phyloP scores from a whole-genome alignment of 306 rosid species.

The Hippophae tibetana region DNA sequence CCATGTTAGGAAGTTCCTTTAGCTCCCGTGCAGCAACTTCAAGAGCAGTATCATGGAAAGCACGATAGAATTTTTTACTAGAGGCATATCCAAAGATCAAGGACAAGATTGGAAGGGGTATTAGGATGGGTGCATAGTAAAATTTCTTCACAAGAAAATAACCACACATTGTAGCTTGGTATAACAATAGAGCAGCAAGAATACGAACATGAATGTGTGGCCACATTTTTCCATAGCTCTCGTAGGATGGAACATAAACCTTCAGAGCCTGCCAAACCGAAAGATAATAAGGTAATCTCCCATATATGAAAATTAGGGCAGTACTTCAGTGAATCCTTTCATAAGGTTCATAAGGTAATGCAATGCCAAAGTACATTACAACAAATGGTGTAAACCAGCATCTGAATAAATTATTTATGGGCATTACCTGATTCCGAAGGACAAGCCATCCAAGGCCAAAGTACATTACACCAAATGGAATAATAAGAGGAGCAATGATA shows the following conservation, averaged over 20 bases:
- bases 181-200: conserved; percentile 59
- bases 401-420: background rate
- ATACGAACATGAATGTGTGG: conserved; percentile 69
- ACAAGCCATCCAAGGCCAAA: conserved; percentile 89
- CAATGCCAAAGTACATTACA: background rate
- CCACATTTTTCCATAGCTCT: conserved; percentile 92
- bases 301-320: no score
- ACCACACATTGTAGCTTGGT: conserved; percentile 81
- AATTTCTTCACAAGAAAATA: conserved; percentile 57
- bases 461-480: conserved; percentile 76
- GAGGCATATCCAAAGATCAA: conserved; percentile 37
- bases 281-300: background rate
- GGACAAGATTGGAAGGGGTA: conserved; percentile 63
- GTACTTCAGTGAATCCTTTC: background rate
- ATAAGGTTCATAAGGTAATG: background rate
- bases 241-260: conserved; percentile 81
- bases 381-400: background rate
- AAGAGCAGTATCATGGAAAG: conserved; percentile 42
- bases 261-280: conserved; percentile 58
- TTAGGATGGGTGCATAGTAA: conserved; percentile 32
- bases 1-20: conserved; percentile 69
- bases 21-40: conserved; percentile 40
- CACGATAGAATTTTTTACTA: conserved; percentile 57
- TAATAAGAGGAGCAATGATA: conserved; percentile 67
- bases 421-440: conserved; percentile 80